Evolutionary conservation across 2,329 filamentous ascomycete genomes (phyloP).

Genomic region (Clarireedia homoeocarpa): DNA sequence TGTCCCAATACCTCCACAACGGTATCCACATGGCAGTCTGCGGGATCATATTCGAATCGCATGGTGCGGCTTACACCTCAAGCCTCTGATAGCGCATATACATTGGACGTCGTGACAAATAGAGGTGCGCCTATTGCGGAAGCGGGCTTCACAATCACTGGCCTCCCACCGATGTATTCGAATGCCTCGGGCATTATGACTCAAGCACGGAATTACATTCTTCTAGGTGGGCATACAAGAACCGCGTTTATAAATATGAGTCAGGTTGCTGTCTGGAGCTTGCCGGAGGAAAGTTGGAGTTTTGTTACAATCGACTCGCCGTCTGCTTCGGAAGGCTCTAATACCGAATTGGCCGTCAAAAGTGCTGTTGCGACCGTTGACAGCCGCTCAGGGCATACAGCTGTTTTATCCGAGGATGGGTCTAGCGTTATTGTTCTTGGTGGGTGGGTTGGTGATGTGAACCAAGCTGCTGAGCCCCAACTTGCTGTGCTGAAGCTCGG

Average conservation of each 20-base stretch:
- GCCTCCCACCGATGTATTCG: constrained; percentile 60
- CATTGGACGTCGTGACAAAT: constrained; percentile 37
- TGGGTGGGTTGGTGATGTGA: constrained; percentile 84
- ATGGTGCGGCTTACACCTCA: constrained; percentile 60
- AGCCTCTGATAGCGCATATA: constrained; percentile 31
- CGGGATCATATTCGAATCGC: constrained; percentile 69
- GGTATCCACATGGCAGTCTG: constrained; percentile 50
- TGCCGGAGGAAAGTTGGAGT: constrained; percentile 81
- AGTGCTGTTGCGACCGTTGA: constrained; percentile 39
- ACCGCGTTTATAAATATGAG: constrained; percentile 91
- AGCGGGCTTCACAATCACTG: constrained; percentile 79
- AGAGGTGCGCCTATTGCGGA: constrained; percentile 63
- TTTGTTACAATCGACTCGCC: constrained; percentile 60
- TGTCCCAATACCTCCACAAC: constrained; percentile 52
- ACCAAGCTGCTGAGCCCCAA: constrained; percentile 71
- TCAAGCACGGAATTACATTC: constrained; percentile 69
- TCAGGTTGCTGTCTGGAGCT: constrained; percentile 75
- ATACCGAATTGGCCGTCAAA: constrained; percentile 49
- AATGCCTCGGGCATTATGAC: constrained; percentile 57
- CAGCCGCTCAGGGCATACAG: constrained; percentile 81
- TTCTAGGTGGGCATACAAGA: constrained; percentile 79
- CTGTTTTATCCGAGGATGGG: constrained; percentile 73
- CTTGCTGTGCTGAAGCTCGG: constrained; percentile 70
- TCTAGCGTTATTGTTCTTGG: constrained; percentile 71
- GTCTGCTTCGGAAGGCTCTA: constrained; percentile 26